These are phyloP conservation scores for Cyclostephanos tholiformis DNA, from an alignment of 108 stramenopile species.

Conservation along the genomic window DNA sequence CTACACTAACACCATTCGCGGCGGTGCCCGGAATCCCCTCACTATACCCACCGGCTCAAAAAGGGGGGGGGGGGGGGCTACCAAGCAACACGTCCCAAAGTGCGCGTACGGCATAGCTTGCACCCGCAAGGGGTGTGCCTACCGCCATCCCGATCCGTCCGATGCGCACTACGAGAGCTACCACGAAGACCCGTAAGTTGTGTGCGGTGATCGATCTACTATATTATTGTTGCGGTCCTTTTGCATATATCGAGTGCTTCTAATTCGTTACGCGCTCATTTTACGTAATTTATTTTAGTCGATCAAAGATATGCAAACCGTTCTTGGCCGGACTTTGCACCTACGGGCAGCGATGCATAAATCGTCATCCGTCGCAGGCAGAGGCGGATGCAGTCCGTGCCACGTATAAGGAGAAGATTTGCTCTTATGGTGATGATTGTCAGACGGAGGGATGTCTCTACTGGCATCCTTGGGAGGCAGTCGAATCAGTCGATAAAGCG, in stretches of 20 bases:
- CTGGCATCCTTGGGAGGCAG: conserved; percentile 69
- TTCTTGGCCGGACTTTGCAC: conserved; percentile 80
- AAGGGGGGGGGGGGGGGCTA: conserved; percentile 20
- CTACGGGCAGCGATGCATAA: conserved; percentile 67
- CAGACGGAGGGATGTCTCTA: conserved; percentile 81
- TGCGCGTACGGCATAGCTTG: conserved; percentile 76
- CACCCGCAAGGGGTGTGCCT: conserved; percentile 73
- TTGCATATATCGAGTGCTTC: no score
- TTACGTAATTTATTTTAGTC: conserved; percentile 7
- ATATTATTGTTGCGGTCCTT: neutral
- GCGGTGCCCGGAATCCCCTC: conserved; percentile 45
- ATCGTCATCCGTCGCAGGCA: conserved; percentile 73
- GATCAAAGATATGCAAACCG: conserved; percentile 61
- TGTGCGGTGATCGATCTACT: neutral
- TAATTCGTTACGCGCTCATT: no score
- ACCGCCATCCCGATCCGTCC: conserved; percentile 54
- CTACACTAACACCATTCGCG: conserved; percentile 54
- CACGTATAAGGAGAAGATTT: conserved; percentile 67
- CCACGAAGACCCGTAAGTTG: conserved; percentile 59
- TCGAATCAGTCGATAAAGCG: conserved; percentile 12
- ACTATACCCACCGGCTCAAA: conserved; percentile 50
- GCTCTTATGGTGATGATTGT: conserved; percentile 77
- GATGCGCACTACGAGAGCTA: conserved; percentile 40
- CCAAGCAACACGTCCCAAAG: conserved; percentile 45
- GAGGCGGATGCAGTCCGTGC: conserved; percentile 66